Evolutionary conservation across 2,329 filamentous ascomycete genomes (phyloP).

Genomic region (Teratosphaeria pseudoeucalypti): DNA sequence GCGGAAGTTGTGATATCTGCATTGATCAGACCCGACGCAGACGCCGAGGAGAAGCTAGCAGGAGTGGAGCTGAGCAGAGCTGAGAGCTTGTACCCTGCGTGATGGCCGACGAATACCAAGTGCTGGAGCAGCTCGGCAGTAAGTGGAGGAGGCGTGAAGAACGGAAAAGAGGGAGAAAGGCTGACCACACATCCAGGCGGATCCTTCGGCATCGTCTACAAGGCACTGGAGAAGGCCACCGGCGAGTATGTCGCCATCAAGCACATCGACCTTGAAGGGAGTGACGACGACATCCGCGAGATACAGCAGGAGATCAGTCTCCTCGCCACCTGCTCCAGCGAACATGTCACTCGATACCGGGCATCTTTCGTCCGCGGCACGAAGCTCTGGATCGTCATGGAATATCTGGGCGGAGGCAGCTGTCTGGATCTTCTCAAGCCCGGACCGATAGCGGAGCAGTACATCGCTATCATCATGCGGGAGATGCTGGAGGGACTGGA

Average conservation of each 20-base stretch:
- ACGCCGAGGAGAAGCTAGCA: background rate
- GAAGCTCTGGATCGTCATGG: slow-evolving; percentile 99
- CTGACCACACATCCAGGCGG: slow-evolving; percentile 49
- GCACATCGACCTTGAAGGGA: slow-evolving; percentile 97
- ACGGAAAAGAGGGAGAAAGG: background rate
- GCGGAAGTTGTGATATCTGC: background rate
- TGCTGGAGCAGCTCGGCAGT: slow-evolving; percentile 94
- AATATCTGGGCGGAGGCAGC: slow-evolving; percentile 88
- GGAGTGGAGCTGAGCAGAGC: background rate
- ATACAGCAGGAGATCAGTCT: slow-evolving; percentile 97
- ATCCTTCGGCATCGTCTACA: slow-evolving; percentile 95
- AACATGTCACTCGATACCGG: slow-evolving; percentile 92
- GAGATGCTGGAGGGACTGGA: slow-evolving; percentile 83
- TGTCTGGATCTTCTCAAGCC: slow-evolving; percentile 91
- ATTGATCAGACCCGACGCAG: background rate
- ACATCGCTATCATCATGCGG: slow-evolving; percentile 89
- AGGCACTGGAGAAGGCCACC: slow-evolving; percentile 81
- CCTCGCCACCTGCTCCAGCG: slow-evolving; percentile 86
- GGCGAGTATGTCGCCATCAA: slow-evolving; percentile 95
- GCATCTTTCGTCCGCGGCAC: slow-evolving; percentile 90
- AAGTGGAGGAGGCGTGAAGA: slow-evolving; percentile 33
- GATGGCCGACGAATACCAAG: slow-evolving; percentile 80
- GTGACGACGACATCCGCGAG: slow-evolving; percentile 95
- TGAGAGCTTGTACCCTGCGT: background rate
- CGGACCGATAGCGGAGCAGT: slow-evolving; percentile 68